Evolutionary conservation across 2,329 filamentous ascomycete species (phyloP), one percentile per base, ranked within the genome.

Genomic region (Pseudogymnoascus sp.): DNA sequence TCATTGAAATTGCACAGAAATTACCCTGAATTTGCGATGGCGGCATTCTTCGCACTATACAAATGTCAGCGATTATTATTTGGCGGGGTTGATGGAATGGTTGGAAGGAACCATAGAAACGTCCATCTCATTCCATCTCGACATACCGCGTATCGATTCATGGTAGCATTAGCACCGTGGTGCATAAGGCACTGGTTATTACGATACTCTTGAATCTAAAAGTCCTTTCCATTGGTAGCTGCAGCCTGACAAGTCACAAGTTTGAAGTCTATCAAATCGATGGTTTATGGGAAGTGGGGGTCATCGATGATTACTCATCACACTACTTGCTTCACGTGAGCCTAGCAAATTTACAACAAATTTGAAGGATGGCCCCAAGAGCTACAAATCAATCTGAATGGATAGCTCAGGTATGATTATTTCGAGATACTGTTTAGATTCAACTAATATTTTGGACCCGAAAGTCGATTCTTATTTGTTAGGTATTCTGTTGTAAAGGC

Each of bases 1-100:
- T 43, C n/a, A 31, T 25, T 62, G 19, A 39, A 13, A 31, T 45
- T 31, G 19, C 62, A 57, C 62, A 48, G 60, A 61, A 11, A 69
- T 48, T 31, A 36, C 60, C 60, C 39, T 62, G 13, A 62, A 45
- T 62, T 62, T 62, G 23, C 39, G 36, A 31, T 41, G 36, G 10
- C 60, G 34, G 19, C 60, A 62, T 45, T 39, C 60, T 41, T 62
- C 60, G 39, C 60, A 62, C 60, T 62, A 45, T 23, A 16, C 60
- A 62, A 25, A 39, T 31, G 36, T 62, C 14, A 45, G 60, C 60
- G 19, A 14, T 28, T 45, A 45, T 62, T 45, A 39, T 16, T 19
- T 62, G 23, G 21, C 13, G 34, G 16, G 6, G 23, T 6, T 37
- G 60, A 10, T 13, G 34, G 10, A 41, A 19, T 45, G 19, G 36